Conservation (phyloP, 345 rosid species). For the Anacardium occidentale region DNA sequence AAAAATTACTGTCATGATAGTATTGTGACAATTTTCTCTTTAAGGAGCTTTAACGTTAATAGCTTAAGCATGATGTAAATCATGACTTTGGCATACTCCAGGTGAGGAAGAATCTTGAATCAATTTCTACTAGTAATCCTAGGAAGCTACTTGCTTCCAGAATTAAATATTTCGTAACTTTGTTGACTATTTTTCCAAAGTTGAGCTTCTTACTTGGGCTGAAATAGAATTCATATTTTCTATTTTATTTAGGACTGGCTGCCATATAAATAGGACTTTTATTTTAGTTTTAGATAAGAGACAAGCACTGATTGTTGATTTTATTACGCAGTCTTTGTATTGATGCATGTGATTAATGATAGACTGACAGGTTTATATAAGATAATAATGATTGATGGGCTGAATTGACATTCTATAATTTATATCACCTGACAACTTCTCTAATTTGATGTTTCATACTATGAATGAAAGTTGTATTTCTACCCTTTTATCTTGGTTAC, state of each 20-base stretch:
- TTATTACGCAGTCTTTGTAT: too few species aligned
- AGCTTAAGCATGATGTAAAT: background rate
- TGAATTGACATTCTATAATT: background rate
- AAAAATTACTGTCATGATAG: background rate
- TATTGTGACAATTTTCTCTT: background rate
- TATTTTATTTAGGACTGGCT: too few species aligned
- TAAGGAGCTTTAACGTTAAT: background rate
- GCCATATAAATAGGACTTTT: too few species aligned
- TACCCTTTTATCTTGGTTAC: background rate
- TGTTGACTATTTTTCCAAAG: too few species aligned
- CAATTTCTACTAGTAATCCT: too few species aligned
- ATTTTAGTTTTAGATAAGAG: too few species aligned
- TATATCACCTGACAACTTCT: background rate
- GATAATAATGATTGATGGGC: background rate
- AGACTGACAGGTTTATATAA: background rate
- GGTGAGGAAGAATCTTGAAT: too few species aligned
- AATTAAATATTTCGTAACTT: too few species aligned
- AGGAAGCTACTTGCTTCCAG: too few species aligned
- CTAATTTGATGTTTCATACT: background rate
- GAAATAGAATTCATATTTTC: too few species aligned
- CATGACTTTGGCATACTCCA: background rate
- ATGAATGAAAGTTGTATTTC: conserved; percentile 2
- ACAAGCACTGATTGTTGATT: too few species aligned
- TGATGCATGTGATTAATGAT: background rate
- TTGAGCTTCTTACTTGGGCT: too few species aligned